Evolutionary conservation across 352 stramenopile species (phyloP), one percentile per base, ranked within the genome.

Genomic region (Phytophthora crassamura): DNA sequence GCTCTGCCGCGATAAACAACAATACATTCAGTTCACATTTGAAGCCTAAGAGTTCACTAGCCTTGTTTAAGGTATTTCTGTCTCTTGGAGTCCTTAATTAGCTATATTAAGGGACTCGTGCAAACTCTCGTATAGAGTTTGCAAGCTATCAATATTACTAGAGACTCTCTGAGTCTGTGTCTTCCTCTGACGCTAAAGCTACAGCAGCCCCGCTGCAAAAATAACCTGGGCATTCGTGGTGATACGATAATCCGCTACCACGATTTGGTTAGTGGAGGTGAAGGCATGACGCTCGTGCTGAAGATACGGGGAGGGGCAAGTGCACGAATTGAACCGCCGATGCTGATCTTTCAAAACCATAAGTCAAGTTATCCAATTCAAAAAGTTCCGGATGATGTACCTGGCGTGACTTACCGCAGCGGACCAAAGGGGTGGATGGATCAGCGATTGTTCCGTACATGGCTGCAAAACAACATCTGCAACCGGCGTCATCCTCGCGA

Each of bases 361-460:
- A 43, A 43, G n/a, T 18, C 32, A 2, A 55, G 33, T 6, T 55
- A 55, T 14, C 41, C 41, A n/a, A 48, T 48, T 47, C 8, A 15
- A 15, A 15, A 15, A 5, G 18, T 34, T 15, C 18, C 7, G 1
- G 33, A 55, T 10, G n/a, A 39, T 11, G 18, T 55, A 11, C 16
- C 16, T 2, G 33, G 47, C 5, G 47, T 43, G 16, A 32, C 46
- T 3, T 53, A 53, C 32, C 40, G 40, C 7, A 11, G 10, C 8
- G 32, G 32, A 0, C 46, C 46, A 11, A 54, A 41, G 16, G 46
- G 46, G 3, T 54, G 46, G 32, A 54, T 54, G 46, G 46, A 41
- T 16, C 46, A 54, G 5, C 46, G 16, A 10, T 15, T 42, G 7
- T 54, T 42, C 18, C 11, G 33, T 10, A 9, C 6, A 41, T 54